phyloP scores from a whole-genome alignment of 352 stramenopile species.

The Phytophthora nicotianae region DNA sequence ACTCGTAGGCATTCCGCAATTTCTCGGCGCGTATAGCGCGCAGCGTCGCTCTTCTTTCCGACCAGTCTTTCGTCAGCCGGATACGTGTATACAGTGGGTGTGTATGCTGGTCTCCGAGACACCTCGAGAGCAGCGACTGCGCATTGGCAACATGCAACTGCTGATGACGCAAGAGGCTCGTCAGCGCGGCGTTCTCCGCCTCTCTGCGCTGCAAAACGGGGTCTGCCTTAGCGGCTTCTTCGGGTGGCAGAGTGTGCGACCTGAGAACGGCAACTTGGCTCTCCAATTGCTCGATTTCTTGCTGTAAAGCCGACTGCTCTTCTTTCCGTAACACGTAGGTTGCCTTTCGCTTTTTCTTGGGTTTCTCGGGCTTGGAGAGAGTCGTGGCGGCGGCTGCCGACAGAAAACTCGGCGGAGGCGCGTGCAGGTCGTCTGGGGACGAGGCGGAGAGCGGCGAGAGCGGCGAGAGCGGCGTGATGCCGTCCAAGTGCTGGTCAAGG shows the following conservation, averaged over 20 bases:
- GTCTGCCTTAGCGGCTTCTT: constrained; percentile 25
- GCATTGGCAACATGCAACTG: constrained; percentile 47
- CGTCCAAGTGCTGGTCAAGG: neutral
- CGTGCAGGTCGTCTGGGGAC: constrained; percentile 1
- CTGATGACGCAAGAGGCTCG: constrained; percentile 30
- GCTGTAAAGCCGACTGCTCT: constrained; percentile 34
- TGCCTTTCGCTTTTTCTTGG: constrained; percentile 39
- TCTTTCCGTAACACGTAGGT: constrained; percentile 46
- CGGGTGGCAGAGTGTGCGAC: constrained; percentile 19
- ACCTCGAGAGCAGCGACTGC: constrained; percentile 43
- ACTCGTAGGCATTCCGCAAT: constrained; percentile 33
- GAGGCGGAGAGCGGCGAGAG: constrained; percentile 3
- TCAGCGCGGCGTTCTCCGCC: constrained; percentile 31
- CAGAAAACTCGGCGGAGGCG: neutral
- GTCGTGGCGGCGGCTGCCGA: neutral
- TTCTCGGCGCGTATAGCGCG: constrained; percentile 31
- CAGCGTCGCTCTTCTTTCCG: constrained; percentile 25
- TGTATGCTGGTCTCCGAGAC: constrained; percentile 32
- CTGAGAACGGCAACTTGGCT: constrained; percentile 43
- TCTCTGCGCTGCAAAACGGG: constrained; percentile 21
- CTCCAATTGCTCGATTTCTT: constrained; percentile 39
- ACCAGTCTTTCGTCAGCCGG: constrained; percentile 24
- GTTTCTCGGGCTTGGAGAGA: neutral
- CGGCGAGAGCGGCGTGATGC: neutral
- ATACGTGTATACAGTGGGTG: constrained; percentile 31